phyloP scores from a whole-genome alignment of 495 filamentous ascomycete genomes.

The Cetradonia linearis region DNA sequence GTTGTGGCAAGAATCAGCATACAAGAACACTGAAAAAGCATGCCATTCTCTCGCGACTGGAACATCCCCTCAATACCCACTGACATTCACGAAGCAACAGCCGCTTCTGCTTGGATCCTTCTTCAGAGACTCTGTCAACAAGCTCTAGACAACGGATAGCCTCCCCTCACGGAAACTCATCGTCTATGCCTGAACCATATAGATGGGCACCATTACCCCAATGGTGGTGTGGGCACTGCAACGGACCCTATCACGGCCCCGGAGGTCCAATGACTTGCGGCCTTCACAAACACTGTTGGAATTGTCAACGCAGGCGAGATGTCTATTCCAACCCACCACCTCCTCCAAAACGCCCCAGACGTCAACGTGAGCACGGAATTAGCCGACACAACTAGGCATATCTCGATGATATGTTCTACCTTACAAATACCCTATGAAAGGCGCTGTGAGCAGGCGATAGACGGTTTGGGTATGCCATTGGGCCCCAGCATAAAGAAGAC shows the following conservation, averaged over 20 bases:
- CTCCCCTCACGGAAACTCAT: not conserved
- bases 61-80: not conserved
- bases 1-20: not conserved
- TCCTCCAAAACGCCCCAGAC: not conserved
- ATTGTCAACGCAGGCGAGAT: conserved; percentile 10
- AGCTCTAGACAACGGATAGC: not conserved
- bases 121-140: not conserved
- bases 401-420: not conserved
- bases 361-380: not conserved
- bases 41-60: not conserved
- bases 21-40: not conserved
- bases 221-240: conserved; percentile 18
- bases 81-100: not conserved
- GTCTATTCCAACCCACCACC: not conserved
- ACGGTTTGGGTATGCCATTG: not conserved
- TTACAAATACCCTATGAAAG: not conserved
- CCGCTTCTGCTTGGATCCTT: not conserved
- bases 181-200: not conserved
- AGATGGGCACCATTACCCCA: not conserved
- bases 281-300: conserved; percentile 2
- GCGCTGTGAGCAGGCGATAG: not conserved
- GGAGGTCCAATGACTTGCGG: conserved; percentile 12
- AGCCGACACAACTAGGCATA: not conserved
- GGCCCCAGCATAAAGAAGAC: not conserved
- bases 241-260: not conserved